Evolutionary conservation across 352 stramenopile genomes (phyloP), one percentile per base, ranked within the genome.

Genomic region (Globisporangium perplexum): DNA sequence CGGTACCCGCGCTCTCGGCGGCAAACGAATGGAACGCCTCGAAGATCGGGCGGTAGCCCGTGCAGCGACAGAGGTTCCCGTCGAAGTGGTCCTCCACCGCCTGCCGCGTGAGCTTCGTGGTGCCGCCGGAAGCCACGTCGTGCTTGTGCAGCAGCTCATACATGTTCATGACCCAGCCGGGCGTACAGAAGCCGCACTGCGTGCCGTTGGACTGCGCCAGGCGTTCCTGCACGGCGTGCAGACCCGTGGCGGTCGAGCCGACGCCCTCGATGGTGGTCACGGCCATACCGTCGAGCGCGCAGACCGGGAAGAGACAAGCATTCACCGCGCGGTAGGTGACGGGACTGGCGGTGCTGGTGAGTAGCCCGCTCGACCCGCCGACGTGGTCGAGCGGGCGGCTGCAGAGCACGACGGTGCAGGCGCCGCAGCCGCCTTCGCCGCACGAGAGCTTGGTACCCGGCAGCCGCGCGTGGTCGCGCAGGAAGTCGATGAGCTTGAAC

Each of bases 31-130:
- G 54, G 28, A 60, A 60, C 15, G 54, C 54, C 15, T 60, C 86
- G 4, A 93, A 57, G 50, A 93, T 89, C 11, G 79, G 79, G 15
- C 83, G 79, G 50, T 93, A 93, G 17, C 83, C 83, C 4, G 95
- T 98, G 66, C 95, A 98, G 1, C 95, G 86, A 64, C 95, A 98
- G 35, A 98, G 67, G 68, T 98, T 98, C 33, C 95, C 94, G 70
- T 98, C 95, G 60, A 98, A 76, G 59, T 91, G 76, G 66, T 98
- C 86, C 55, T 98, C 90, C 39, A 98, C 84, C 46, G 92, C 72
- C 22, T 83, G 76, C 74, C 83, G 91, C 30, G 71, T 83, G 61
- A 82, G 46, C 28, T 39, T 86, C 57, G 73, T 70, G 7, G 72
- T 71, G 24, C 67, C 71, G 11, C 63, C 71, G 15, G 6, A 3